These are phyloP conservation scores for Chlorella ohadii DNA, from an alignment of 139 green algal species.

Conservation along the genomic window DNA sequence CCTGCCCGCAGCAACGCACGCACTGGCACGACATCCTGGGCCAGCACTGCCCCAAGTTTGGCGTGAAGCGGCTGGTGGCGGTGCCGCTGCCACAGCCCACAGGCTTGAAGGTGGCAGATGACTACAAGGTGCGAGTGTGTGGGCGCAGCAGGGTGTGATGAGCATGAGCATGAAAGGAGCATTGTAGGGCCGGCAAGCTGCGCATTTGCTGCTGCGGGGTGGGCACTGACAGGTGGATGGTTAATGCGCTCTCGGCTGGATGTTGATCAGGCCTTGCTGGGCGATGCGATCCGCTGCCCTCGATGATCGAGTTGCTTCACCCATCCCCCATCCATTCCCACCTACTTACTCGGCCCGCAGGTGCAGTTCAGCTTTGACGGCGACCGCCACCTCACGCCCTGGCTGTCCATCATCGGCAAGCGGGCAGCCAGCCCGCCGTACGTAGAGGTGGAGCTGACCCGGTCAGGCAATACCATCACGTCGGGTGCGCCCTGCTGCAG, in stretches of 20 bases:
- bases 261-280: too few relatives aligned
- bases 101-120: constrained; percentile 26
- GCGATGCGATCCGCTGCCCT: too few relatives aligned
- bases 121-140: constrained; percentile 56
- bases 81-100: constrained; percentile 49
- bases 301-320: not conserved
- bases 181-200: too few relatives aligned
- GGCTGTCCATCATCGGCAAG: constrained; percentile 69
- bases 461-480: constrained; percentile 61
- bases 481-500: constrained; percentile 44
- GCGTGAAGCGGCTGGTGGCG: constrained; percentile 36
- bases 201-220: too few relatives aligned
- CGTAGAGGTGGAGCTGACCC: constrained; percentile 64
- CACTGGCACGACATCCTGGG: constrained; percentile 60
- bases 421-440: constrained; percentile 56
- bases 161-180: too few relatives aligned
- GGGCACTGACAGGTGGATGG: too few relatives aligned
- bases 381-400: constrained; percentile 72
- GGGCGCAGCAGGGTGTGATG: too few relatives aligned
- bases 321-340: too few relatives aligned
- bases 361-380: constrained; percentile 41
- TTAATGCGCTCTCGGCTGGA: too few relatives aligned
- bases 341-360: too few relatives aligned
- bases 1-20: constrained; percentile 39
- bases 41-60: constrained; percentile 58